Base-by-base conservation (phyloP, 2,329 filamentous ascomycete species). In the Alternaria viburni region DNA sequence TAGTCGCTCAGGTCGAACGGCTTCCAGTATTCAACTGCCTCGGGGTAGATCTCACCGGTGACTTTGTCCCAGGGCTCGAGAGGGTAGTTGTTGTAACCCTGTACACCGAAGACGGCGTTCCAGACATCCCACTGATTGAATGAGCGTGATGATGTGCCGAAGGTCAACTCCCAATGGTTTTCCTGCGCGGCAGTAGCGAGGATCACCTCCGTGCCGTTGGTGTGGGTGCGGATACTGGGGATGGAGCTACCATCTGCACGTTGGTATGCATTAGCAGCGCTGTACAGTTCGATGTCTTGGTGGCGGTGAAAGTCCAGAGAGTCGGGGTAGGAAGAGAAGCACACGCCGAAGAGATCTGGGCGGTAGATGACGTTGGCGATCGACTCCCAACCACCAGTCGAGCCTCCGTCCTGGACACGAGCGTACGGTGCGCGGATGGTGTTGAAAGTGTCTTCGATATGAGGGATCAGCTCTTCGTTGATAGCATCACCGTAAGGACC, bases 1-100 rank as follows among this genome's bases (percentile, higher is more conserved):
- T 78, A 78, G 54, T 77, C 49, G 13, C 71, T 69, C 4, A 81
- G 68, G 61, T 81, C 79, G 36, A 80, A 74, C 0, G 70, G 72
- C 59, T 78, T 79, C 79, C 79, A 81, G 62, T 71, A 71, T 26
- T 76, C 69, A 0, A 81, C 77, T 5, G 78, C 79, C 15, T 74
- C 77, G 0, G 69, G 76, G 49, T 79, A 80, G 6, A 81, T 78
- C 32, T 81, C 77, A 13, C 79, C 79, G 0, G 78, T 79, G 25
- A 79, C 76, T 58, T 81, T 81, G 61, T 81, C 75, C 79, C 79
- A 80, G 0, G 79, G 73, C 63, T 78, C 78, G 8, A 81, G 74
- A 9, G 79, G 79, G 51, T 81, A 81, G 41, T 72, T 69, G 64
- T 81, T 81, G 47, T 73, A 70, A 5, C 78, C 79, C 49, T 81